A percentile compares a stretch with the other conserved stretches of the same genome.
These are phyloP conservation scores for Triticum urartu DNA, from an alignment of 176 grass and related monocot genomes.

Conservation along the genomic window DNA sequence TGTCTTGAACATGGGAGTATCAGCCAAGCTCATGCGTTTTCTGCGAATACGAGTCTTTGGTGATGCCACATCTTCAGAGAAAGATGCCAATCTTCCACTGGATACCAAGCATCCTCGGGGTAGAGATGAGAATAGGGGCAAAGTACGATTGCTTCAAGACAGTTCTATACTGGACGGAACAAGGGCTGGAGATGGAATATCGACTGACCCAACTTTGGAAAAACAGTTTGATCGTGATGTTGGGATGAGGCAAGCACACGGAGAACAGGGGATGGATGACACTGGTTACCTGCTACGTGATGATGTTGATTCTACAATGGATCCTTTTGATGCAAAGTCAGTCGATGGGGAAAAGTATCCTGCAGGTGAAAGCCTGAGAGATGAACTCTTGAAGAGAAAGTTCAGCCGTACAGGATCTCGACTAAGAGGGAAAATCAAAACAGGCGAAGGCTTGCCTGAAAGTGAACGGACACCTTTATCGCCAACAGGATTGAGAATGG, in stretches of 20 bases:
- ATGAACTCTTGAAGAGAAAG: conserved; percentile 50
- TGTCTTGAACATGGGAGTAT: conserved; percentile 68
- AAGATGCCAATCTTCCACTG: conserved; percentile 55
- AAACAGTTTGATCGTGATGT: conserved; percentile 35
- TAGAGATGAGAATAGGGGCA: conserved; percentile 71
- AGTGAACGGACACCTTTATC: conserved; percentile 51
- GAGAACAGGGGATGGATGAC: conserved; percentile 46
- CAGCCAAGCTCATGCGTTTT: conserved; percentile 89
- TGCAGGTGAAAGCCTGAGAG: conserved; percentile 38
- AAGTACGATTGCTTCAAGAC: conserved; percentile 51
- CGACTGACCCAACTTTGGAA: conserved; percentile 28
- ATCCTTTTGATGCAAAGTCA: conserved; percentile 35
- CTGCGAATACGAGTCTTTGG: conserved; percentile 71
- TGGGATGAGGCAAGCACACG: conserved; percentile 42
- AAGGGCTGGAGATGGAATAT: conserved; percentile 34
- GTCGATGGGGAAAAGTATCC: conserved; percentile 34
- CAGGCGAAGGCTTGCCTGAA: conserved; percentile 58
- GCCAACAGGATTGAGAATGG: conserved; percentile 51
- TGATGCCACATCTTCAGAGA: conserved; percentile 53
- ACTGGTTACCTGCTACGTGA: conserved; percentile 22
- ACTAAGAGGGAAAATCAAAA: conserved; percentile 57
- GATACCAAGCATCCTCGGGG: conserved; percentile 52
- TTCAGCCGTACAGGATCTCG: conserved; percentile 38
- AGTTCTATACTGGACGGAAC: conserved; percentile 38
- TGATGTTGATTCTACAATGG: conserved; percentile 34